phyloP scores from a whole-genome alignment of 2,329 filamentous ascomycete genomes.

The Clonostachys rhizophaga region DNA sequence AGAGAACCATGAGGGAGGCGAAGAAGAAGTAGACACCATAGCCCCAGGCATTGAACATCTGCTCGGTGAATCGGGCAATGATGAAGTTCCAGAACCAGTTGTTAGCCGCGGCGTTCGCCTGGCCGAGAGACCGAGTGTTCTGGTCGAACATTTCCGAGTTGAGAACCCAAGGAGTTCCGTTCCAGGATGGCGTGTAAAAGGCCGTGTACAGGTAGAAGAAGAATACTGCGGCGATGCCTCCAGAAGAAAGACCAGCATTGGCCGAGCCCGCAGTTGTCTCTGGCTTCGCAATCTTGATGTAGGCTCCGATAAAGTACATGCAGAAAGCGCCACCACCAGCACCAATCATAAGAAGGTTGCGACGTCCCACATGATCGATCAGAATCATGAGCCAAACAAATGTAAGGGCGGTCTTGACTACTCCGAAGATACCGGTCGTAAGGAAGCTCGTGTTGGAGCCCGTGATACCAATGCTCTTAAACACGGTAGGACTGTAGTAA shows the following conservation, averaged over 20 bases:
- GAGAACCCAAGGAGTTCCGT: constrained; percentile 71
- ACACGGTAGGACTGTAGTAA: constrained; percentile 54
- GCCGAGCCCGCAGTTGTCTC: constrained; percentile 6
- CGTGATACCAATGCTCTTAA: constrained; percentile 28
- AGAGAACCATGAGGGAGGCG: constrained; percentile 54
- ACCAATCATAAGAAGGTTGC: constrained; percentile 54
- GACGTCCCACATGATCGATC: constrained; percentile 46
- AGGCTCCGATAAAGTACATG: constrained; percentile 57
- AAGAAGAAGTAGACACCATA: constrained; percentile 70
- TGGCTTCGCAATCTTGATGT: constrained; percentile 37
- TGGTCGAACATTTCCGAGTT: constrained; percentile 74
- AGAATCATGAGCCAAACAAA: constrained; percentile 60
- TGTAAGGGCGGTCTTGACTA: constrained; percentile 61
- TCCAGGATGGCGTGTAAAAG: constrained; percentile 69
- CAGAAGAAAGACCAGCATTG: constrained; percentile 23
- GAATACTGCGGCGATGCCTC: constrained; percentile 54
- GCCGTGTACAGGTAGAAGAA: constrained; percentile 69
- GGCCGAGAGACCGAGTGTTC: constrained; percentile 57
- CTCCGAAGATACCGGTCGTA: constrained; percentile 64
- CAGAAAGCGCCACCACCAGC: constrained; percentile 52
- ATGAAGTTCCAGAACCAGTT: constrained; percentile 75
- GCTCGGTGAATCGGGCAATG: constrained; percentile 61
- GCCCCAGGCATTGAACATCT: constrained; percentile 55
- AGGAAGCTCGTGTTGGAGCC: constrained; percentile 36
- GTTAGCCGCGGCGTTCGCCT: constrained; percentile 65